Base-by-base conservation (phyloP, 2,329 filamentous ascomycete genomes). In the Pestalotiopsis sp. region DNA sequence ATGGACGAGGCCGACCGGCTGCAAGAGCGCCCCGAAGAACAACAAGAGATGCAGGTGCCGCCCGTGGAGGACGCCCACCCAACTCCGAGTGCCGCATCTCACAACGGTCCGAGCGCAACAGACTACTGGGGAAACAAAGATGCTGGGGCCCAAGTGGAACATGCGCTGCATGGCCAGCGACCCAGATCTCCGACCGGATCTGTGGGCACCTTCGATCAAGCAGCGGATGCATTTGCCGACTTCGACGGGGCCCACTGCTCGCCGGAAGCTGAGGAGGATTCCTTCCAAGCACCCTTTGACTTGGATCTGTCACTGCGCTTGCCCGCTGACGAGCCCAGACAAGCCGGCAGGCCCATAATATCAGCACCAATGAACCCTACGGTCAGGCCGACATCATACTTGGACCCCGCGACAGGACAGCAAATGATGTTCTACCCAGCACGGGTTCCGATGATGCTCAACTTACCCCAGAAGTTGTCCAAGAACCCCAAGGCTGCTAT, bases 401-500 rank as follows among this genome's bases (percentile, higher is more conserved):
- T 88, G 75, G 85, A 91, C 75, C 88, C 89, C 1, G 83, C 86
- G 31, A 91, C 91, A 1, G 91, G 90, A 4, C 90, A 95, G 72
- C 85, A 91, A 73, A 97, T 98, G 93, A 89, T 97, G 11, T 98
- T 92, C 80, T 99, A 99, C 78, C 96, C 96, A 14, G 96, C 96
- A 3, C 95, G 94, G 1, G 96, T 99, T 2, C 96, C 96, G 3
- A 91, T 92, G 71, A 95, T 97, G 91, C 86, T 99, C 68, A 98
- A 97, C 75, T 83, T 99, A 13, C 96, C 96, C 0, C 94, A 94
- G 59, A 93, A 94, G 74, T 83, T 98, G 64, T 97, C 95, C 1
- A 93, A 91, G 74, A 87, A 90, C 66, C 90, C 92, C 9, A 88
- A 91, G 66, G 82, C 88, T 2, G 82, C 85, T 11, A 86, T 90